Conservation (phyloP, 495 filamentous ascomycete species). For the Podospora anserina region DNA sequence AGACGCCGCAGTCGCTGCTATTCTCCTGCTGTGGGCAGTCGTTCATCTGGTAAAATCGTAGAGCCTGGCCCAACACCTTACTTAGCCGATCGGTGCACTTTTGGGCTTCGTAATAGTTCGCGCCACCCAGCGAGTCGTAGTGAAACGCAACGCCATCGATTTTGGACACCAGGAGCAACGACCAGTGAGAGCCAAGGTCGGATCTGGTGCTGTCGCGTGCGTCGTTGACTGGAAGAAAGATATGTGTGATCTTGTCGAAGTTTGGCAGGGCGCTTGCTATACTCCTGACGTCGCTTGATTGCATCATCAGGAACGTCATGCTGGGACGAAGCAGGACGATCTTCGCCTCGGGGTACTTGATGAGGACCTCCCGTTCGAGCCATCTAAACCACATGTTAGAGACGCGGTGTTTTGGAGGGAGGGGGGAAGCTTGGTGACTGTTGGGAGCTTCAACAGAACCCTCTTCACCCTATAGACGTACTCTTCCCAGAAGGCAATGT, state of each 20-base stretch:
- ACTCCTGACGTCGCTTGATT: slow-evolving; percentile 69
- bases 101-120: slow-evolving; percentile 70
- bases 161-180: slow-evolving; percentile 80
- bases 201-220: slow-evolving; percentile 67
- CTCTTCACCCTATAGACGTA: slow-evolving; percentile 45
- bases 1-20: slow-evolving; percentile 89
- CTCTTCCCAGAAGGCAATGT: slow-evolving; percentile 98
- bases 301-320: slow-evolving; percentile 91
- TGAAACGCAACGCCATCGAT: slow-evolving; percentile 92
- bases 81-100: slow-evolving; percentile 64
- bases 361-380: slow-evolving; percentile 83
- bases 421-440: too few relatives aligned
- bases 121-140: slow-evolving; percentile 83
- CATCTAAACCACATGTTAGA: slow-evolving; percentile 53
- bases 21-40: slow-evolving; percentile 93
- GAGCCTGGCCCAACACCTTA: slow-evolving; percentile 59
- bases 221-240: slow-evolving; percentile 97
- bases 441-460: not conserved
- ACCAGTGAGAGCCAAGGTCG: slow-evolving; percentile 95
- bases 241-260: slow-evolving; percentile 80
- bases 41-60: slow-evolving; percentile 71
- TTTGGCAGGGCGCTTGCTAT: slow-evolving; percentile 74
- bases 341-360: slow-evolving; percentile 68
- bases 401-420: not conserved
- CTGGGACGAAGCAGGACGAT: slow-evolving; percentile 90